phyloP scores from a whole-genome alignment of 176 grass and related monocot genomes.

The Dendrocalamus sinicus region DNA sequence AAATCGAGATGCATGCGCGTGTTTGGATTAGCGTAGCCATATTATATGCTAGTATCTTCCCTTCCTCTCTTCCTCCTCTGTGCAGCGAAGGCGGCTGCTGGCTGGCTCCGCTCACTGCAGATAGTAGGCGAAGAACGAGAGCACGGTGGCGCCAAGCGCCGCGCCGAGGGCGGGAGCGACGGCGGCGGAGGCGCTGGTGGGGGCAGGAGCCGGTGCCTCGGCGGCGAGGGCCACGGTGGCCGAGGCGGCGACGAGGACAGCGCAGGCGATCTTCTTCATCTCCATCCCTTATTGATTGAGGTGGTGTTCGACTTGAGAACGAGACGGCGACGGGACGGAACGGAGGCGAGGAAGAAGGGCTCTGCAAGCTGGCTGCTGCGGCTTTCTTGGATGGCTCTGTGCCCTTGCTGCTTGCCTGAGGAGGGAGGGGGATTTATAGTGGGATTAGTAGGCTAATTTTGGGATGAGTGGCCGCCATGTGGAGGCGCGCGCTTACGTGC shows the following conservation, averaged over 20 bases:
- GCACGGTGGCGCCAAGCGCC: slow-evolving; percentile 59
- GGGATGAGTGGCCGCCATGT: slow-evolving; percentile 52
- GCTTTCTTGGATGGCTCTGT: slow-evolving; percentile 31
- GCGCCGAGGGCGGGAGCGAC: slow-evolving; percentile 58
- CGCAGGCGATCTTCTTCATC: slow-evolving; percentile 97
- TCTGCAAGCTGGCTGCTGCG: slow-evolving; percentile 17
- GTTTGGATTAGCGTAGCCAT: slow-evolving; percentile 13
- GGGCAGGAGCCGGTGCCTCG: slow-evolving; percentile 71
- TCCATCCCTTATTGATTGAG: slow-evolving; percentile 56
- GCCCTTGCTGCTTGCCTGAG: slow-evolving; percentile 52
- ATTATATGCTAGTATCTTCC: not conserved
- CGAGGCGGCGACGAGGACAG: slow-evolving; percentile 71
- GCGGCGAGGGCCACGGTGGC: slow-evolving; percentile 68
- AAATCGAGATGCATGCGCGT: slow-evolving; percentile 10
- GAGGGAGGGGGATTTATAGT: slow-evolving; percentile 61
- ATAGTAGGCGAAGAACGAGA: slow-evolving; percentile 85
- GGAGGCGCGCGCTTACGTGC: slow-evolving; percentile 46
- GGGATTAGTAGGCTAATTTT: slow-evolving; percentile 32
- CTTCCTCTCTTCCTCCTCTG: not conserved
- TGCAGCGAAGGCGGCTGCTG: not conserved
- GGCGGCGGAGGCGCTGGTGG: slow-evolving; percentile 57
- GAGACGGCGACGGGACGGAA: not conserved
- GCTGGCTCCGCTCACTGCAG: slow-evolving; percentile 54
- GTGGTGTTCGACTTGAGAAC: not conserved
- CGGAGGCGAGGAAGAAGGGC: slow-evolving; percentile 50